phyloP scores from a whole-genome alignment of 1,139 yeast species.

The Pichia terricola region DNA sequence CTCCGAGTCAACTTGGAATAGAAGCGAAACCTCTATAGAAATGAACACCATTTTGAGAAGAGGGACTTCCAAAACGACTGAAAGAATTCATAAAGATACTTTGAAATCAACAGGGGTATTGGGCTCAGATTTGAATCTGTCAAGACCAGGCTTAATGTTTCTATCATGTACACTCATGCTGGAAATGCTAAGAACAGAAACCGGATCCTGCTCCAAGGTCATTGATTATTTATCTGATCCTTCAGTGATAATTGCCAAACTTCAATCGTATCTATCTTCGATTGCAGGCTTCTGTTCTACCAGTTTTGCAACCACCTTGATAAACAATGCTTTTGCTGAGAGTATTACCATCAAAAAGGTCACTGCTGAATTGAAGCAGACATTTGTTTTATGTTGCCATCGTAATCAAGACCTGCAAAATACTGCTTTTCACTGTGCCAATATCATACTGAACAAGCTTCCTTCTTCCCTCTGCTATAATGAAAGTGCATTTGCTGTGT shows the following conservation, averaged over 20 bases:
- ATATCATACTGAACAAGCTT: slow-evolving; percentile 51
- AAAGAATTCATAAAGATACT: slow-evolving; percentile 63
- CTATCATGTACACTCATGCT: slow-evolving; percentile 72
- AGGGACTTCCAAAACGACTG: slow-evolving; percentile 78
- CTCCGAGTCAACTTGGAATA: slow-evolving; percentile 74
- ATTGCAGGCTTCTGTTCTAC: slow-evolving; percentile 54
- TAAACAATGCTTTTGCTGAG: slow-evolving; percentile 15
- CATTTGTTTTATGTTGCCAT: slow-evolving; percentile 69
- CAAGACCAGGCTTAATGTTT: slow-evolving; percentile 81
- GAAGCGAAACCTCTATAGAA: slow-evolving; percentile 86
- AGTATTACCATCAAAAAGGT: slow-evolving; percentile 49
- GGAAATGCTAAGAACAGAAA: slow-evolving; percentile 67
- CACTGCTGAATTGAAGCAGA: slow-evolving; percentile 61
- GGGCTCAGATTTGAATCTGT: slow-evolving; percentile 38
- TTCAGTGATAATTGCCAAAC: slow-evolving; percentile 59
- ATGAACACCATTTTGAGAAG: slow-evolving; percentile 84
- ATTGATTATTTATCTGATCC: slow-evolving; percentile 82
- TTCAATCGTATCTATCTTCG: slow-evolving; percentile 60
- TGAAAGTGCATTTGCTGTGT: slow-evolving; percentile 60
- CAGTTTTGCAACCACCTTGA: slow-evolving; percentile 37
- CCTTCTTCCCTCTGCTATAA: slow-evolving; percentile 79
- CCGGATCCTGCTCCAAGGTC: slow-evolving; percentile 73
- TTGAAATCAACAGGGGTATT: slow-evolving; percentile 12
- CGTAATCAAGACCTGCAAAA: slow-evolving; percentile 67
- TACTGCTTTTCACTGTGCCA: slow-evolving; percentile 75